phyloP scores from a whole-genome alignment of 2,329 filamentous ascomycete genomes.

The Lojkania enalia region DNA sequence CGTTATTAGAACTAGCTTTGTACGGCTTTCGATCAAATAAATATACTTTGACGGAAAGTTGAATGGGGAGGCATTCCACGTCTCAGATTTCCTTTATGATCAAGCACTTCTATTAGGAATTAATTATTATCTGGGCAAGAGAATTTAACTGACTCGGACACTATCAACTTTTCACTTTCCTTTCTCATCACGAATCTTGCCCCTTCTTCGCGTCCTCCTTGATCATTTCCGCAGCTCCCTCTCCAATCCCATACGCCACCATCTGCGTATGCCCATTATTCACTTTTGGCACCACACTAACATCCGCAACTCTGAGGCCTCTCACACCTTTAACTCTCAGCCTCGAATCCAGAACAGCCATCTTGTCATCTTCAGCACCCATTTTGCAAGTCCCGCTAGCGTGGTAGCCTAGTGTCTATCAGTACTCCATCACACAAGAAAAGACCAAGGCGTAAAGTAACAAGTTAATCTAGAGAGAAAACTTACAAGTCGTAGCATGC shows the following conservation, averaged over 20 bases:
- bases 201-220: constrained; percentile 25
- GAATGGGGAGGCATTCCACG: no score
- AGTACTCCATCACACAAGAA: constrained; percentile 6
- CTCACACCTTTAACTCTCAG: constrained; percentile 33
- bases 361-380: constrained; percentile 40
- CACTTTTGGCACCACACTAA: constrained; percentile 27
- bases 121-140: no score
- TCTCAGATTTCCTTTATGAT: no score
- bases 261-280: constrained; percentile 43
- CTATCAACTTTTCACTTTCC: no score
- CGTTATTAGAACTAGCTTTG: no score
- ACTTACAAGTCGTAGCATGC: constrained; percentile 62
- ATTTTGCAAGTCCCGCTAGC: constrained; percentile 64
- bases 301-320: constrained; percentile 33
- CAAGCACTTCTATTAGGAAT: no score
- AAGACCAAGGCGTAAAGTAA: not conserved
- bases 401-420: constrained; percentile 49
- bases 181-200: no score
- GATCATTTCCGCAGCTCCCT: constrained; percentile 38
- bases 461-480: not conserved
- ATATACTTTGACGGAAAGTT: no score
- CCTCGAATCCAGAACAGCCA: constrained; percentile 44
- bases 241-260: constrained; percentile 41
- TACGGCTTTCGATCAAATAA: no score
- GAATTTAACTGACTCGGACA: no score